Evolutionary conservation across 495 filamentous ascomycete species (phyloP).

Genomic region (Mytilinidion resinicola): DNA sequence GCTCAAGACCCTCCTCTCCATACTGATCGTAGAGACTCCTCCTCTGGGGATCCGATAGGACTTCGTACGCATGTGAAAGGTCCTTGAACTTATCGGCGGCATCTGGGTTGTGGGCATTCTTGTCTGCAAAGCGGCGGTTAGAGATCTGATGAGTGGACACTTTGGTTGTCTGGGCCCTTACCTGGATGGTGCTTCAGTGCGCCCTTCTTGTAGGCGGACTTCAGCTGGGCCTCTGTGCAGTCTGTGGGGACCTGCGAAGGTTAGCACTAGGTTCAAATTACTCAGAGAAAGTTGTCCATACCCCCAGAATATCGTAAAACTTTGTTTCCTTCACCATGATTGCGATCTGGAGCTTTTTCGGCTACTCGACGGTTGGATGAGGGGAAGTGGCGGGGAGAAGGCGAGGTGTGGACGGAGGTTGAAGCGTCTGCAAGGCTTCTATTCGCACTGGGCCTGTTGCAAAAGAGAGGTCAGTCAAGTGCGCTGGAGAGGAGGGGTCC

Average conservation of each 20-base stretch:
- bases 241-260: slow-evolving; percentile 57
- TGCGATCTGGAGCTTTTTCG: slow-evolving; percentile 3
- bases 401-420: not conserved
- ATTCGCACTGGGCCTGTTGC: no score
- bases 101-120: slow-evolving; percentile 89
- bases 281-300: slow-evolving; percentile 41
- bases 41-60: slow-evolving; percentile 86
- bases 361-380: not conserved
- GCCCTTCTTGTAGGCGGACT: slow-evolving; percentile 84
- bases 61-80: slow-evolving; percentile 89
- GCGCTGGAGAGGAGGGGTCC: no score
- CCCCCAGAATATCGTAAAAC: slow-evolving; percentile 79
- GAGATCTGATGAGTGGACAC: not conserved
- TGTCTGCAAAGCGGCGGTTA: slow-evolving; percentile 53
- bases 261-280: slow-evolving; percentile 20
- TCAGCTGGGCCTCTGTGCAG: slow-evolving; percentile 71
- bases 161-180: slow-evolving; percentile 37
- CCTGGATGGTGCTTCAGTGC: slow-evolving; percentile 89
- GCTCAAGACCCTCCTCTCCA: slow-evolving; percentile 92
- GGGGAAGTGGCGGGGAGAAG: not conserved
- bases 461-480: no score
- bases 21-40: slow-evolving; percentile 90
- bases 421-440: no score
- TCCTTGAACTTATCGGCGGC: slow-evolving; percentile 98
- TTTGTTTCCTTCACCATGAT: slow-evolving; percentile 86